Base-by-base conservation (phyloP, 352 stramenopile species). In the Globisporangium uncinulatum region DNA sequence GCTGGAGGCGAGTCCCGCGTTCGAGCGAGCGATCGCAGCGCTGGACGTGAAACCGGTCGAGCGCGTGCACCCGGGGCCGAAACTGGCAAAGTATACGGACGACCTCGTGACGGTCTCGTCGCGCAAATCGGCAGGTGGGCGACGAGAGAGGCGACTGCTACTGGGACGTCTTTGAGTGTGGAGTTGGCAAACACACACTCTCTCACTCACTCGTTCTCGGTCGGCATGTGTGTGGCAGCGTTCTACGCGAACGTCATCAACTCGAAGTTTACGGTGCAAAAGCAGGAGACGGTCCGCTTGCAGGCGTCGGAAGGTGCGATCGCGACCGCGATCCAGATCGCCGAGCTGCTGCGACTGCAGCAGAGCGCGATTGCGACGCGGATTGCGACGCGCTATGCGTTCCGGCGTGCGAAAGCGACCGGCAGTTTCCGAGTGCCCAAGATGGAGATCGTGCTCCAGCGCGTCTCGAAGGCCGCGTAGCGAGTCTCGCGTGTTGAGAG, bases 161-260 rank as follows among this genome's bases (percentile, higher is more conserved):
- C 24, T 29, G 24, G 24, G 24, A 29, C 24, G 24, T 29, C 24
- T 1, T 29, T 1, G 24, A 1, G 24, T 29, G 24, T 29, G 24
- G 24, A 29, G 24, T 29, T 29, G 24, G 24, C 24, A 29, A 29
- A 1, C 24, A 29, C 24, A 29, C 24, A 29, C 24, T 29, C 24
- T 29, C 29, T 2, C 15, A 17, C 24, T 58, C 21, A 29, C 31
- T 5, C 14, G 21, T 29, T 29, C 24, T 29, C 24, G 24, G 24
- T 29, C 41, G 41, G 3, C 15, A n/a, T 15, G 41, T 15, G 41
- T 45, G 24, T 32, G 32, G 53, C 51, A 89, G 81, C 74, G 42
- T 91, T 92, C 63, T 92, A 92, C 55, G 82, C 77, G 19, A 89
- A 83, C 56, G 83, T 90, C 54, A 83, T 92, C 61, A 87, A 73